Evolutionary conservation across 108 stramenopile species (phyloP).

Genomic region (Cyclotella baltica): DNA sequence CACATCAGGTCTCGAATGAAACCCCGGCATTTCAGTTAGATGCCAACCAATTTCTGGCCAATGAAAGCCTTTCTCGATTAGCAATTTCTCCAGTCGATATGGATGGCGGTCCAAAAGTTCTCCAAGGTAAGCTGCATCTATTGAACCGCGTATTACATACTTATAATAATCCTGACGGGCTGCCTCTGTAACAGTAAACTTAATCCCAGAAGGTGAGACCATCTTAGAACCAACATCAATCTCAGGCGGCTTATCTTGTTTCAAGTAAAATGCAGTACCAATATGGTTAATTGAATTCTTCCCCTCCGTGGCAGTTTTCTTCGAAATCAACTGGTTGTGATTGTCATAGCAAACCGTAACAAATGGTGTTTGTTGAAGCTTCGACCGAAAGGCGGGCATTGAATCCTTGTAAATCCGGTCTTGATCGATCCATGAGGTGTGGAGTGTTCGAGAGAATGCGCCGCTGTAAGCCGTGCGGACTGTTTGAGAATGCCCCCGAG

Average conservation of each 20-base stretch:
- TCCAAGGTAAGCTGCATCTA: no score
- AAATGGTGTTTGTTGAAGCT: background rate
- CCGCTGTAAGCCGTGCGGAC: background rate
- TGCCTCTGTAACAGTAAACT: no score
- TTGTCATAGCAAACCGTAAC: background rate
- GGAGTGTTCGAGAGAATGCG: background rate
- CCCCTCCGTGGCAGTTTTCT: background rate
- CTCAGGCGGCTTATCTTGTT: background rate
- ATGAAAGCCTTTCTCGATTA: background rate
- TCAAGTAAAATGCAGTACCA: background rate
- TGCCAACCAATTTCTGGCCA: background rate
- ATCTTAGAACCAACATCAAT: no score
- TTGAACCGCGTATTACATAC: no score
- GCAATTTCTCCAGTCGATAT: no score
- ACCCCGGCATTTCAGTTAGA: background rate
- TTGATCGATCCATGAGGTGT: background rate
- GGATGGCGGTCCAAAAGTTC: no score
- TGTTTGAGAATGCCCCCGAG: background rate
- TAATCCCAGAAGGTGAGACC: no score
- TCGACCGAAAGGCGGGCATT: background rate
- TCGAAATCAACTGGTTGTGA: background rate
- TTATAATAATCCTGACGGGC: background rate
- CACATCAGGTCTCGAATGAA: background rate
- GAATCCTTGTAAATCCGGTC: background rate
- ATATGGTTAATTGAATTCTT: conserved; percentile 1